These are phyloP conservation scores for Hysterangium stoloniferum DNA, from an alignment of 768 basidiomycete genomes.

Conservation along the genomic window DNA sequence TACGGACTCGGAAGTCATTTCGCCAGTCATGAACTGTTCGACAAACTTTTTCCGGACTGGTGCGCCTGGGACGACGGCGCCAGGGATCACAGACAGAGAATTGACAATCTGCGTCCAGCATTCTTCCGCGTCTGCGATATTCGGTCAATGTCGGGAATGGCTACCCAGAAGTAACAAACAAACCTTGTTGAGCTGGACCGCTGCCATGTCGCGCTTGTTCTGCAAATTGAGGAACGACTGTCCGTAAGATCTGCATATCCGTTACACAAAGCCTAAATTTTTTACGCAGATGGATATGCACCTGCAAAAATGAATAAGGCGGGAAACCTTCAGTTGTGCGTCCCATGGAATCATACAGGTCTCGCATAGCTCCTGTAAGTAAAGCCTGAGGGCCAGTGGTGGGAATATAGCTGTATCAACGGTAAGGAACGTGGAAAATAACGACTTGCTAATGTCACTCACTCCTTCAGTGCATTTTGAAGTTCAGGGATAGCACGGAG, in stretches of 20 bases:
- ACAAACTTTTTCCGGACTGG: constrained; percentile 49
- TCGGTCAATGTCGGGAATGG: not conserved
- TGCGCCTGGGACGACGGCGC: constrained; percentile 24
- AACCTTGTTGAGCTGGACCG: constrained; percentile 77
- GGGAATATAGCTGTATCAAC: constrained; percentile 24
- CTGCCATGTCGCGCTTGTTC: constrained; percentile 46
- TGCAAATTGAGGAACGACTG: constrained; percentile 84
- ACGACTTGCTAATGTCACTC: constrained; percentile 11
- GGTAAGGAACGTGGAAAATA: constrained; percentile 10
- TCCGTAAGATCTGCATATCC: constrained; percentile 40
- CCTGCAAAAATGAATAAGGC: constrained; percentile 59
- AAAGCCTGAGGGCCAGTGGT: constrained; percentile 17
- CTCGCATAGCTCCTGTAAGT: constrained; percentile 48
- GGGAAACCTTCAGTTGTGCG: constrained; percentile 69
- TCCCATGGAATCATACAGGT: constrained; percentile 66
- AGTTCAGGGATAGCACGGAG: constrained; percentile 89
- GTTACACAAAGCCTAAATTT: not conserved
- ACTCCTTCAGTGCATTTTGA: constrained; percentile 59
- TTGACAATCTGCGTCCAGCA: constrained; percentile 74
- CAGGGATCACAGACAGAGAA: constrained; percentile 63
- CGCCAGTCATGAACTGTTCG: constrained; percentile 74
- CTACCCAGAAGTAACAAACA: not conserved
- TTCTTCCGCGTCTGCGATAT: constrained; percentile 70
- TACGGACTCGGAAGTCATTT: constrained; percentile 65
- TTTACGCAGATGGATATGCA: constrained; percentile 17